Percentiles rank a stretch among this genome's conserved stretches.
phyloP scores from a whole-genome alignment of 371 early-diverging fungal genomes.

The Rhizopus arrhizus region DNA sequence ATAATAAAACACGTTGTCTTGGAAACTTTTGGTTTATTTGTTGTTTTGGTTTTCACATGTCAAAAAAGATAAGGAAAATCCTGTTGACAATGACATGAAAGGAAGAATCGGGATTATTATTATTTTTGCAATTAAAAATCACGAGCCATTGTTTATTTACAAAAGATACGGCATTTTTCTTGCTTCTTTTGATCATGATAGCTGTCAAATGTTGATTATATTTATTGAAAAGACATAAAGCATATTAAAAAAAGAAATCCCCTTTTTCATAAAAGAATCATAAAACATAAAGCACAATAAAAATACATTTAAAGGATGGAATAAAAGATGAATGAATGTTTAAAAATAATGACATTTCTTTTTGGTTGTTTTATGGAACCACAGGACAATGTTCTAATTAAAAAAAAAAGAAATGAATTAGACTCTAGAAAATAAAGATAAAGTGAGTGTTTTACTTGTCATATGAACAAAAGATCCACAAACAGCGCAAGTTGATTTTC shows the following conservation, averaged over 20 bases:
- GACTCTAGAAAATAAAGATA: neutral
- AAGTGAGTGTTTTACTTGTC: neutral
- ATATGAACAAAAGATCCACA: neutral
- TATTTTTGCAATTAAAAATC: too few relatives aligned
- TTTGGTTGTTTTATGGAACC: neutral
- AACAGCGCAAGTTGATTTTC: neutral
- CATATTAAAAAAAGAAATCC: too few relatives aligned
- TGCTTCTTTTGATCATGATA: too few relatives aligned
- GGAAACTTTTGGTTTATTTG: neutral
- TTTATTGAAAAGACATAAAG: too few relatives aligned
- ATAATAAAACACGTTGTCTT: too few relatives aligned
- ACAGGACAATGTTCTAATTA: conserved; percentile 3
- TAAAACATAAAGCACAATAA: too few relatives aligned
- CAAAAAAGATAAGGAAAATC: neutral
- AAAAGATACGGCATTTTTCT: too few relatives aligned
- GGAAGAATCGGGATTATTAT: too few relatives aligned
- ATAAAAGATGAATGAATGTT: neutral
- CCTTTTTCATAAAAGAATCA: too few relatives aligned
- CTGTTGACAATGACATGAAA: neutral
- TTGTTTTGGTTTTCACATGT: neutral
- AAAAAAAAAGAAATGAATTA: neutral
- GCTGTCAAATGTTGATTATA: too few relatives aligned
- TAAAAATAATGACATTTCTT: too few relatives aligned
- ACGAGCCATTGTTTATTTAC: too few relatives aligned
- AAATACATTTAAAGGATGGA: neutral